Base-by-base conservation (phyloP, 176 grass and related monocot species). In the Raddia guianensis region DNA sequence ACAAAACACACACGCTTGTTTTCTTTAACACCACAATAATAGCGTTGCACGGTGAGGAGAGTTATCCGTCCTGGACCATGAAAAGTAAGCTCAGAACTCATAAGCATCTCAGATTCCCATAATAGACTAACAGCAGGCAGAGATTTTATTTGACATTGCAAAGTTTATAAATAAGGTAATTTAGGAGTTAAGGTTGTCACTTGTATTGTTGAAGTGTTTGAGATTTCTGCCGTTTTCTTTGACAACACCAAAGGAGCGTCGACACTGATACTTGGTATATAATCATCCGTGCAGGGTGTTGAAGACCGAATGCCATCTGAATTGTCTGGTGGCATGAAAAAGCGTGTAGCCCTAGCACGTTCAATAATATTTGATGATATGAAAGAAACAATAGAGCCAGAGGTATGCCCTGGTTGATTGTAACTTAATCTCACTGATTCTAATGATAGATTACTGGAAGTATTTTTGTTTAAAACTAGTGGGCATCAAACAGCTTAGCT, bases 291-390 rank as follows among this genome's bases (percentile, higher is more conserved):
- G 48, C 68, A 98, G 95, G 92, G 84, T 80, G 95, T 98, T 19
- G 95, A 98, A 80, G 86, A 98, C 37, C 86, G 73, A 52, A 92
- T 95, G 89, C 92, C 95, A 52, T 95, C 95, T 53, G 95, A 98
- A 80, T 83, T 98, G 52, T 98, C 95, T 49, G 95, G 95, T 62
- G 95, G 95, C 74, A 98, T 98, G 95, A 98, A 98, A 93, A 98
- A 98, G 75, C 92, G 95, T 86, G 95, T 98, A 77, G 95, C 95
- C 80, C 89, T 98, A 85, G 95, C 95, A 33, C 88, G 95, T 52
- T 95, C 95, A 8, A 98, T 98, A 80, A 98, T 98, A 85, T 95
- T 78, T 73, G 95, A 98, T 80, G 77, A 98, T 76, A 91, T 90
- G 48, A 95, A 95, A 83, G 90, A 95, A 70, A 76, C 72, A 58